Evolutionary conservation across 108 stramenopile species (phyloP), one percentile per base, ranked within the genome.

Genomic region (Parietichytrium sp.): DNA sequence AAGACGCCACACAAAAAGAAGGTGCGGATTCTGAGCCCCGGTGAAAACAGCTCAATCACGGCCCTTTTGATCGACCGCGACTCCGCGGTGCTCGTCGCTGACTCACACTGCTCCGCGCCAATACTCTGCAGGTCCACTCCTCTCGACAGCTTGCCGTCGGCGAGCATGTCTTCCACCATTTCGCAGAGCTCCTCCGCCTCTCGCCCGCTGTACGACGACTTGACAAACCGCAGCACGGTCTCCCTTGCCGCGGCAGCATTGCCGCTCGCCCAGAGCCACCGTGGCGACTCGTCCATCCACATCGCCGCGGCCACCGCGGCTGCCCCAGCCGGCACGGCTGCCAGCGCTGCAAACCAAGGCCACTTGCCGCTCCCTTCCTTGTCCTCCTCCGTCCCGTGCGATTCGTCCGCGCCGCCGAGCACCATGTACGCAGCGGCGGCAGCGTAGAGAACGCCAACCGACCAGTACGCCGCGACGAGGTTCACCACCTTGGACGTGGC

Each of bases 381-480:
- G n/a, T n/a, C n/a, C n/a, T n/a, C n/a, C n/a, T n/a, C n/a, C n/a
- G n/a, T n/a, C n/a, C n/a, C n/a, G n/a, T n/a, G n/a, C n/a, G n/a
- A n/a, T n/a, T n/a, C n/a, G n/a, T n/a, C n/a, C n/a, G n/a, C n/a
- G 2, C 86, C 72, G 20, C 87, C 87, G 20, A 89, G 82, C 1
- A 90, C 7, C n/a, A 90, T 25, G 88, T 88, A 90, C 7, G 88
- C 89, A 12, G 81, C 48, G 13, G 79, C 33, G 10, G 84, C 87
- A 1, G 89, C 82, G 52, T 83, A 90, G 13, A 87, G 47, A 4
- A 85, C 51, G 26, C 89, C 89, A n/a, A 89, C 79, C 85, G 88
- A 88, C 89, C 89, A 90, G 61, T 87, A 88, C 31, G 82, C 38
- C 6, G 89, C 89, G 13, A 90, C 81, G 23, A 84, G 8, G n/a